These are phyloP conservation scores for Pulveroboletus ravenelii DNA, from an alignment of 768 basidiomycete genomes.

Conservation along the genomic window DNA sequence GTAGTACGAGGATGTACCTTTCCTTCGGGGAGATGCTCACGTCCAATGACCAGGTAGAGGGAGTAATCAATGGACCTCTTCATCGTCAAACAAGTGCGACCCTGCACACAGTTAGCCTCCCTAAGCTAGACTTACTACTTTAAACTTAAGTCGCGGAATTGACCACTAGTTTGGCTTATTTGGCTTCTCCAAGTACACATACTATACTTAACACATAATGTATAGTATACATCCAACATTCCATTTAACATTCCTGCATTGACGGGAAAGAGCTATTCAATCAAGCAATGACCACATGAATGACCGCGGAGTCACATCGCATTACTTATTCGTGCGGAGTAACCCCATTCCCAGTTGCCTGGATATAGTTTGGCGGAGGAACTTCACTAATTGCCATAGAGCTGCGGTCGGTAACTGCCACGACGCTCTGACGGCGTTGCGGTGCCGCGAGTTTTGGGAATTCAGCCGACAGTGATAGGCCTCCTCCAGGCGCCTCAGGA, in stretches of 20 bases:
- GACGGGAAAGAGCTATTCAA: neutral
- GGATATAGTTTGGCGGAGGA: slow-evolving; percentile 24
- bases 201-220: too few species aligned
- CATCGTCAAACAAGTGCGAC: neutral
- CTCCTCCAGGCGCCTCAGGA: slow-evolving; percentile 21
- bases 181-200: too few species aligned
- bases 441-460: slow-evolving; percentile 8
- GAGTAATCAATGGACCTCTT: slow-evolving; percentile 49
- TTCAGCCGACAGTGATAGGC: slow-evolving; percentile 12
- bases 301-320: neutral
- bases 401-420: neutral
- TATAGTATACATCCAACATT: neutral
- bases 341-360: slow-evolving; percentile 8
- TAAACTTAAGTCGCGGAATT: too few species aligned
- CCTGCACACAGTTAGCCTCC: too few species aligned
- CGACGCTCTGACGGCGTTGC: slow-evolving; percentile 2
- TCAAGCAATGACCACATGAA: neutral
- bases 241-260: neutral
- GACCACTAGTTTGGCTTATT: too few species aligned
- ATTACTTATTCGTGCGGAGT: neutral
- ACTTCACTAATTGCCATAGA: slow-evolving; percentile 17
- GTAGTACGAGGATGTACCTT: slow-evolving; percentile 44
- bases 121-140: too few species aligned
- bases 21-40: slow-evolving; percentile 68
- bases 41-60: slow-evolving; percentile 84